These are phyloP conservation scores for Penicillium pulvis DNA, from an alignment of 495 filamentous ascomycete species.

Conservation along the genomic window DNA sequence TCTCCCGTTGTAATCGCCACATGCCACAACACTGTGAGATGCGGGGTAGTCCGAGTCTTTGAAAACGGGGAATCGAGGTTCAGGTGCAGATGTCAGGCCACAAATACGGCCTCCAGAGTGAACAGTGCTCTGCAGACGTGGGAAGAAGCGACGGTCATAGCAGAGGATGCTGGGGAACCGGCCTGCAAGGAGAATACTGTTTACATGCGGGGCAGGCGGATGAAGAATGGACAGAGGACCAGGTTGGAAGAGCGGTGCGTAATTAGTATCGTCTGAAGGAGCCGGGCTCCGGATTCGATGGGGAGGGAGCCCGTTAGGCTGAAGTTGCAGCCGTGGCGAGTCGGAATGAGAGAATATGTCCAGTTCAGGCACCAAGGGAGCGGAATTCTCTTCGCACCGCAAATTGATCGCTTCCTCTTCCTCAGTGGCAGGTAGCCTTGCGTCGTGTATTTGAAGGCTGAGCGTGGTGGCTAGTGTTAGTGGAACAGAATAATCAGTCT, in stretches of 20 bases:
- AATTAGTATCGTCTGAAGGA: slow-evolving; percentile 48
- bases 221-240: slow-evolving; percentile 83
- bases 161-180: slow-evolving; percentile 88
- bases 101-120: slow-evolving; percentile 83
- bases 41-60: slow-evolving; percentile 52
- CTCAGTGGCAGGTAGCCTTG: slow-evolving; percentile 51
- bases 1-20: slow-evolving; percentile 93
- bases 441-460: slow-evolving; percentile 83
- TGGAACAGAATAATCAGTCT: slow-evolving; percentile 66
- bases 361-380: slow-evolving; percentile 31
- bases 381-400: slow-evolving; percentile 40
- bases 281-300: slow-evolving; percentile 47
- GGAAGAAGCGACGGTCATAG: slow-evolving; percentile 87
- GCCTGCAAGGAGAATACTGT: slow-evolving; percentile 65
- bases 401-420: slow-evolving; percentile 46
- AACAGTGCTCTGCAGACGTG: slow-evolving; percentile 72
- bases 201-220: slow-evolving; percentile 56
- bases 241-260: slow-evolving; percentile 78
- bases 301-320: slow-evolving; percentile 41
- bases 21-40: slow-evolving; percentile 71
- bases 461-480: slow-evolving; percentile 84
- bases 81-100: slow-evolving; percentile 72
- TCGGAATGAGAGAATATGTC: slow-evolving; percentile 41
- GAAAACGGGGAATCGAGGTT: slow-evolving; percentile 53
- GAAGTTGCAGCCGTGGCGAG: slow-evolving; percentile 42